A percentile compares a stretch with the other conserved stretches of the same genome.
Evolutionary conservation across 805 yeast genomes (phyloP).

Genomic region (Nakazawaea molendinolei): DNA sequence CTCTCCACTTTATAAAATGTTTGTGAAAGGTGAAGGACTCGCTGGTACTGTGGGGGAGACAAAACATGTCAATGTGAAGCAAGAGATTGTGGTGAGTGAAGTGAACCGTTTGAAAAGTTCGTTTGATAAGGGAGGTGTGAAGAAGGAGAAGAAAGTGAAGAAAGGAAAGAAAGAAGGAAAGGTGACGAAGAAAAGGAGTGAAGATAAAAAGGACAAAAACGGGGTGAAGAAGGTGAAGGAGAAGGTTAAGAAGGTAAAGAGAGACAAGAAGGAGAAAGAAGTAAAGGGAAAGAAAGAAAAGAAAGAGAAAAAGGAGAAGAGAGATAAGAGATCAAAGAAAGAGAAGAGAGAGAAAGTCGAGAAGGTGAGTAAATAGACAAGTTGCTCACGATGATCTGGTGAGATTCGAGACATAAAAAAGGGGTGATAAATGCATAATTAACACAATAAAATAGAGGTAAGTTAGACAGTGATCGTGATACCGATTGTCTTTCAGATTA

Average conservation of each 20-base stretch:
- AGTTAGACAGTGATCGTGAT: too few species aligned
- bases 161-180: constrained; percentile 17
- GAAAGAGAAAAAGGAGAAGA: constrained; percentile 5
- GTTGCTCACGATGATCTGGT: too few species aligned
- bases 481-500: too few species aligned
- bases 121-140: constrained; percentile 18
- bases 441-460: too few species aligned
- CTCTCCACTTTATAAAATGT: constrained; percentile 78
- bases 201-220: constrained; percentile 14
- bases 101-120: constrained; percentile 18
- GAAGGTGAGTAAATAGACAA: too few species aligned
- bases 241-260: constrained; percentile 17
- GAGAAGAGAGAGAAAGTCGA: too few species aligned
- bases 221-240: constrained; percentile 18
- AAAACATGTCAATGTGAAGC: constrained; percentile 16
- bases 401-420: too few species aligned
- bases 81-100: constrained; percentile 1
- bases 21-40: constrained; percentile 81
- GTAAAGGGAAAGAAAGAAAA: constrained; percentile 13
- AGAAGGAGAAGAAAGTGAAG: constrained; percentile 18
- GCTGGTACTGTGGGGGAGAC: constrained; percentile 61
- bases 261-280: constrained; percentile 16
- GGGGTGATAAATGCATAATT: too few species aligned
- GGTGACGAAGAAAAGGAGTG: constrained; percentile 19
- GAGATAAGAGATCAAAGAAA: constrained; percentile 11